These are phyloP conservation scores for Pseudocercospora vitis DNA, from an alignment of 2,329 filamentous ascomycete genomes.

Conservation along the genomic window DNA sequence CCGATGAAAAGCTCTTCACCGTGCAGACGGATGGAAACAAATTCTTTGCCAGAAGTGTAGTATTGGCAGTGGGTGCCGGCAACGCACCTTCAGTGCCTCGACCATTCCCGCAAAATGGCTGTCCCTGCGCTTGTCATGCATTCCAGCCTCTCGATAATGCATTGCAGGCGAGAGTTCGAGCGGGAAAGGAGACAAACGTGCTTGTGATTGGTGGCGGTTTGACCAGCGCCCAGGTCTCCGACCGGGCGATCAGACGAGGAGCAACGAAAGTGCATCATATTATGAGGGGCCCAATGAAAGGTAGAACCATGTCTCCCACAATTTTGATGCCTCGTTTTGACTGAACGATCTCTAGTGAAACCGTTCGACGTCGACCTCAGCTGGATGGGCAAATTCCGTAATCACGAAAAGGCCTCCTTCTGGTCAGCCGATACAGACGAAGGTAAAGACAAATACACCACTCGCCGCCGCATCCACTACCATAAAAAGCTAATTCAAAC, in stretches of 20 bases:
- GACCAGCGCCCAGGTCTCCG: constrained; percentile 71
- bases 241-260: constrained; percentile 64
- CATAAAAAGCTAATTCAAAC: not conserved
- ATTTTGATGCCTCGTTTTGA: not conserved
- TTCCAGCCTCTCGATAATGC: constrained; percentile 52
- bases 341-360: constrained; percentile 53
- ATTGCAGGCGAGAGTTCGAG: constrained; percentile 55
- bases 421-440: constrained; percentile 73
- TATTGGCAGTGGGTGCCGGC: constrained; percentile 70
- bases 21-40: constrained; percentile 57
- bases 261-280: constrained; percentile 68
- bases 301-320: constrained; percentile 13
- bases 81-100: constrained; percentile 55
- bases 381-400: constrained; percentile 82
- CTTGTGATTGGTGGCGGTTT: constrained; percentile 74
- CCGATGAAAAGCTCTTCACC: constrained; percentile 61
- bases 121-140: constrained; percentile 62
- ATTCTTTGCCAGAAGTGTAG: constrained; percentile 60
- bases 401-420: constrained; percentile 72
- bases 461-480: not conserved
- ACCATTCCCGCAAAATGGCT: constrained; percentile 37
- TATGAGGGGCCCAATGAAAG: constrained; percentile 59
- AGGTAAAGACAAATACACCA: constrained; percentile 35
- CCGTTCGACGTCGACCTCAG: constrained; percentile 74
- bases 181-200: constrained; percentile 57